Conservation (phyloP, 495 filamentous ascomycete genomes). For the Cercophora scortea region DNA sequence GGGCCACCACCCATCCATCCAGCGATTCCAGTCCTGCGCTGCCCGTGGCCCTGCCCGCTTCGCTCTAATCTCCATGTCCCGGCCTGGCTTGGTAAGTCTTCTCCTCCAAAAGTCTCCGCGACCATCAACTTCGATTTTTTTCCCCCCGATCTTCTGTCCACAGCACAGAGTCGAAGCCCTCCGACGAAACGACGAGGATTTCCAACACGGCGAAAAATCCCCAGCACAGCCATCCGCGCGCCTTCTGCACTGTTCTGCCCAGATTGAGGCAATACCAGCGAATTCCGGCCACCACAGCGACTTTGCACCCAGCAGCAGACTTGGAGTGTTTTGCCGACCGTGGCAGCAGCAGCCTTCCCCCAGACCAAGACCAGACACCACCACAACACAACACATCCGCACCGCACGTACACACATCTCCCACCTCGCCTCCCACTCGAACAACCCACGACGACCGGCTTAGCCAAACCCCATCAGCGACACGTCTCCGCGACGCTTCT, state of each 20-base stretch:
- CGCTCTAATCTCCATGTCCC: conserved; percentile 8
- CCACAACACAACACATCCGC: conserved; percentile 4
- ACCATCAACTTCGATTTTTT: conserved; percentile 20
- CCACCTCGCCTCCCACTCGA: conserved; percentile 3
- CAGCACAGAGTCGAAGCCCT: conserved; percentile 14
- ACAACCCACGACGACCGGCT: neutral
- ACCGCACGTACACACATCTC: conserved; percentile 3
- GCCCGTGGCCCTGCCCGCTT: conserved; percentile 2
- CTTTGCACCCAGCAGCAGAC: conserved; percentile 11
- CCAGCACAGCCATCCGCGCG: conserved; percentile 15
- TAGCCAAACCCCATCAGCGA: conserved; percentile 3
- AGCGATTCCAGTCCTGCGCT: conserved; percentile 9
- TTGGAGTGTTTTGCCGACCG: conserved; percentile 19
- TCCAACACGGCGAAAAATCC: conserved; percentile 22
- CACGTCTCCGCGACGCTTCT: conserved; percentile 12
- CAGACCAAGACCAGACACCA: conserved; percentile 8
- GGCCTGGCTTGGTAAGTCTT: neutral
- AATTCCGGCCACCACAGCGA: conserved; percentile 19
- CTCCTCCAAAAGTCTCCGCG: conserved; percentile 24
- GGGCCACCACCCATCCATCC: neutral
- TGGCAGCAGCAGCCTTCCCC: conserved; percentile 14
- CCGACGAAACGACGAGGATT: conserved; percentile 17
- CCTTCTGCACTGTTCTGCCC: conserved; percentile 9
- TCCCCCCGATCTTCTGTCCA: conserved; percentile 17
- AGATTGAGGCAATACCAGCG: conserved; percentile 19